phyloP scores from a whole-genome alignment of 805 yeast species.

The Kregervanrija delftensis region DNA sequence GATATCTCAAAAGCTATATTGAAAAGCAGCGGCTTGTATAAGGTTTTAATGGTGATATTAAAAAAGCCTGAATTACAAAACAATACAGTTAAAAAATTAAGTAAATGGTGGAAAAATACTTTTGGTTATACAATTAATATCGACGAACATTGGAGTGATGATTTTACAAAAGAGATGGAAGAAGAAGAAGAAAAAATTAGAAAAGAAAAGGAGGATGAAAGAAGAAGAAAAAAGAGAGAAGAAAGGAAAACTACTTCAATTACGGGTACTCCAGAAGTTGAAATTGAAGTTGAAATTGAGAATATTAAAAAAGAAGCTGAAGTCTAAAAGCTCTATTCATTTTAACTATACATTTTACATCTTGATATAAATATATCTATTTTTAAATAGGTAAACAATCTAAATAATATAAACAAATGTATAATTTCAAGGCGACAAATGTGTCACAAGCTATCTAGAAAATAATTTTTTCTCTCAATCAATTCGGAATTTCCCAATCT shows the following conservation, averaged over 20 bases:
- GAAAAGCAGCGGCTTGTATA: slow-evolving; percentile 25
- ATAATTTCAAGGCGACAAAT: too few species aligned
- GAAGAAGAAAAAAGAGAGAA: slow-evolving; percentile 26
- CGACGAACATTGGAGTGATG: slow-evolving; percentile 25
- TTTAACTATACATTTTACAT: too few species aligned
- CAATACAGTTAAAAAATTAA: slow-evolving; percentile 12
- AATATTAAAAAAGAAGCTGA: background rate
- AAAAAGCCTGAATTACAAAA: slow-evolving; percentile 30
- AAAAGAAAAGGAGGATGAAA: slow-evolving; percentile 28
- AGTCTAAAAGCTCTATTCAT: too few species aligned
- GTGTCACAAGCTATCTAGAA: too few species aligned
- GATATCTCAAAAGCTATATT: slow-evolving; percentile 24
- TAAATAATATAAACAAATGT: too few species aligned
- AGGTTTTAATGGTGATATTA: slow-evolving; percentile 26
- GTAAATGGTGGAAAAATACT: slow-evolving; percentile 18
- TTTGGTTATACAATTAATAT: slow-evolving; percentile 22
- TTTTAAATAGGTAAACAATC: too few species aligned
- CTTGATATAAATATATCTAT: too few species aligned
- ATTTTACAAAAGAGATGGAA: slow-evolving; percentile 17
- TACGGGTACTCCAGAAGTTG: slow-evolving; percentile 1
- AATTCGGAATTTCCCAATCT: too few species aligned
- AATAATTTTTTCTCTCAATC: too few species aligned
- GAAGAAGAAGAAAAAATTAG: slow-evolving; percentile 15
- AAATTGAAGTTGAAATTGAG: background rate
- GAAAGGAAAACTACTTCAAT: slow-evolving; percentile 20